Evolutionary conservation across 2,329 filamentous ascomycete genomes (phyloP).

Genomic region (Epichloe amarillans): DNA sequence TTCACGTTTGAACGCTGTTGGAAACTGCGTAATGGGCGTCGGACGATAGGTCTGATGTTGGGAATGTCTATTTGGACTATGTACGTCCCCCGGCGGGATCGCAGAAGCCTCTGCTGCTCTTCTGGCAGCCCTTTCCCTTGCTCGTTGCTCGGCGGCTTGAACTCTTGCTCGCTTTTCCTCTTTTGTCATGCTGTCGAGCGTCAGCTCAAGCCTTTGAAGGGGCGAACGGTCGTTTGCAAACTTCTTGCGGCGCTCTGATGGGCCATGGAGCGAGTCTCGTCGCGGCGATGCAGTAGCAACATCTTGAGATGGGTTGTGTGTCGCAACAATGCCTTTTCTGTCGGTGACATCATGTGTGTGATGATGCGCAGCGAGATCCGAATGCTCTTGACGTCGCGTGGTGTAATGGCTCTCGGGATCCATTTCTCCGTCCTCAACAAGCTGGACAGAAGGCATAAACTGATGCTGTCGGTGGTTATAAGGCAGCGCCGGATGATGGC

Average conservation of each 20-base stretch:
- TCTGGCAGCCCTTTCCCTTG: slow-evolving; percentile 46
- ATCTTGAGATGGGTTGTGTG: slow-evolving; percentile 8
- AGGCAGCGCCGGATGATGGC: slow-evolving; percentile 13
- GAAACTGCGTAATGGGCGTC: not conserved
- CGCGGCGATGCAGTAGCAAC: slow-evolving; percentile 16
- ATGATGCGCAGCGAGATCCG: slow-evolving; percentile 5
- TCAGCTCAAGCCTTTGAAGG: slow-evolving; percentile 83
- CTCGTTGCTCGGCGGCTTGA: slow-evolving; percentile 65
- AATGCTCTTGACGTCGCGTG: slow-evolving; percentile 6
- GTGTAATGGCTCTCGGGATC: slow-evolving; percentile 14
- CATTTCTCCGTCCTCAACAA: slow-evolving; percentile 12
- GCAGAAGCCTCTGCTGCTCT: slow-evolving; percentile 15
- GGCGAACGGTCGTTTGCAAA: slow-evolving; percentile 78
- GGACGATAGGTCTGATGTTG: slow-evolving; percentile 1
- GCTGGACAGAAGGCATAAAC: not conserved
- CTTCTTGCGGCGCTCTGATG: slow-evolving; percentile 36
- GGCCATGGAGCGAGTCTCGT: slow-evolving; percentile 25
- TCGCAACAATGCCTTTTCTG: slow-evolving; percentile 11
- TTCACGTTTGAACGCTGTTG: not conserved
- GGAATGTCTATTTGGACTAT: slow-evolving; percentile 11
- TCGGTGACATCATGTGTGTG: slow-evolving; percentile 10
- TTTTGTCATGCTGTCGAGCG: slow-evolving; percentile 84
- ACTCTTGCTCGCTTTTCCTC: slow-evolving; percentile 84
- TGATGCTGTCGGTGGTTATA: slow-evolving; percentile 9
- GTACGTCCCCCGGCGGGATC: slow-evolving; percentile 9